These are phyloP conservation scores for Tulasnella sp. DNA, from an alignment of 768 basidiomycete species.

Conservation along the genomic window DNA sequence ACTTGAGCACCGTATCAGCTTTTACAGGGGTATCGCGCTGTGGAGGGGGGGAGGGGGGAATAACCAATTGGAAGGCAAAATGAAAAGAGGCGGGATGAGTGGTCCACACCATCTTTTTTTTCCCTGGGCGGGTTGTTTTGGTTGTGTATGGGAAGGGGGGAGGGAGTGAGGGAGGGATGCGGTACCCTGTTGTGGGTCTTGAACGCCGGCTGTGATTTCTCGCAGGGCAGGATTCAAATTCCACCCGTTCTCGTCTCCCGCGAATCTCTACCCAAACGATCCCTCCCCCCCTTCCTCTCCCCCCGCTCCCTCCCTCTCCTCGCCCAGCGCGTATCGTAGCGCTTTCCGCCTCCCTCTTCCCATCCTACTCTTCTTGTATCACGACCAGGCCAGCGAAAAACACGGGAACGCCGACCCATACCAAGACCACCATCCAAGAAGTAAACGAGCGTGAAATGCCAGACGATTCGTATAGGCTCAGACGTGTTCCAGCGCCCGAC, in stretches of 20 bases:
- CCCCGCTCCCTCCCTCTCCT: slow-evolving; percentile 13
- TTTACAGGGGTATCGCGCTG: too few species aligned
- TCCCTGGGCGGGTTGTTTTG: too few species aligned
- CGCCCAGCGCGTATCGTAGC: not conserved
- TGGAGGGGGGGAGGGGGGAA: too few species aligned
- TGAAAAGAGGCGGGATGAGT: too few species aligned
- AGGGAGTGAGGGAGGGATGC: not conserved
- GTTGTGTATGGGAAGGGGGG: too few species aligned
- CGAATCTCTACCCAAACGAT: slow-evolving; percentile 21
- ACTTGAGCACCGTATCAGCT: too few species aligned
- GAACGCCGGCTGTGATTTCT: slow-evolving; percentile 19
- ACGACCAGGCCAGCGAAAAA: not conserved
- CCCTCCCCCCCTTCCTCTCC: not conserved
- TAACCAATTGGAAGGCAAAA: too few species aligned
- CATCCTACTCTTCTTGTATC: not conserved
- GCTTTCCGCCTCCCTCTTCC: not conserved
- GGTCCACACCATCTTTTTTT: too few species aligned
- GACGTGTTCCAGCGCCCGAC: slow-evolving; percentile 26
- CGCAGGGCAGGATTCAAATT: slow-evolving; percentile 13
- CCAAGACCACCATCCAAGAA: not conserved
- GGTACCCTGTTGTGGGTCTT: slow-evolving; percentile 6
- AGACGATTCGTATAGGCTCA: slow-evolving; percentile 29
- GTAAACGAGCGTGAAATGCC: too few species aligned
- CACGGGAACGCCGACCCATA: too few species aligned
- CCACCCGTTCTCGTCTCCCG: slow-evolving; percentile 14